phyloP scores from a whole-genome alignment of 768 basidiomycete species.

The Mycena polygramma region DNA sequence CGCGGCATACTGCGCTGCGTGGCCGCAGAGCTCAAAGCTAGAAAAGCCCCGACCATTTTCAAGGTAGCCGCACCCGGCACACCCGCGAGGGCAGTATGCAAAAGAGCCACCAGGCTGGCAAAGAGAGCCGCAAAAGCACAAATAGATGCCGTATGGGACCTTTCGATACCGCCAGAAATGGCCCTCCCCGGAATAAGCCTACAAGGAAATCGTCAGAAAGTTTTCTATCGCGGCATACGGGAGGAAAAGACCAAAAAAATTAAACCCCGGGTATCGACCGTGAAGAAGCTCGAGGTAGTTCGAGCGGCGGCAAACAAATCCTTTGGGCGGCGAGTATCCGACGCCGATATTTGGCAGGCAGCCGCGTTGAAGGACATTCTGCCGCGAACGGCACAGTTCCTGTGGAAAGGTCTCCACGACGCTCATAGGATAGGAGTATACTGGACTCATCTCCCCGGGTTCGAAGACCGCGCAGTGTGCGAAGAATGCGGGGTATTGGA shows the following conservation, averaged over 20 bases:
- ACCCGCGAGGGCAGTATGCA: neutral
- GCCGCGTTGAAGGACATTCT: neutral
- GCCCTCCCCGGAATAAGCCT: neutral
- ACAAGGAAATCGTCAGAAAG: neutral
- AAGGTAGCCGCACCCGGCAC: neutral
- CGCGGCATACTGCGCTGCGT: neutral
- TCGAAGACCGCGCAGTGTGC: neutral
- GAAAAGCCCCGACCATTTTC: neutral
- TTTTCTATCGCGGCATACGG: slow-evolving; percentile 15
- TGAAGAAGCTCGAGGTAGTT: neutral
- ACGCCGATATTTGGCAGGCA: neutral
- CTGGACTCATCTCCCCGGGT: neutral
- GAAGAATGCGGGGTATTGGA: neutral
- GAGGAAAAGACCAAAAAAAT: slow-evolving; percentile 1
- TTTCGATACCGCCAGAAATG: neutral
- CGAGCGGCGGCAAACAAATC: neutral
- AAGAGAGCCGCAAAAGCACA: neutral
- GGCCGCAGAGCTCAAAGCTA: neutral
- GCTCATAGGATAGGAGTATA: neutral
- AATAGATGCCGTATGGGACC: neutral
- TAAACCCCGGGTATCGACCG: neutral
- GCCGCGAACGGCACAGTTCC: neutral
- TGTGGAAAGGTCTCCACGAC: neutral
- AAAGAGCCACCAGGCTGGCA: neutral
- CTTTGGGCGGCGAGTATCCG: neutral